Evolutionary conservation across 2,329 filamentous ascomycete genomes (phyloP).

Genomic region (Fusarium sarcochroum): DNA sequence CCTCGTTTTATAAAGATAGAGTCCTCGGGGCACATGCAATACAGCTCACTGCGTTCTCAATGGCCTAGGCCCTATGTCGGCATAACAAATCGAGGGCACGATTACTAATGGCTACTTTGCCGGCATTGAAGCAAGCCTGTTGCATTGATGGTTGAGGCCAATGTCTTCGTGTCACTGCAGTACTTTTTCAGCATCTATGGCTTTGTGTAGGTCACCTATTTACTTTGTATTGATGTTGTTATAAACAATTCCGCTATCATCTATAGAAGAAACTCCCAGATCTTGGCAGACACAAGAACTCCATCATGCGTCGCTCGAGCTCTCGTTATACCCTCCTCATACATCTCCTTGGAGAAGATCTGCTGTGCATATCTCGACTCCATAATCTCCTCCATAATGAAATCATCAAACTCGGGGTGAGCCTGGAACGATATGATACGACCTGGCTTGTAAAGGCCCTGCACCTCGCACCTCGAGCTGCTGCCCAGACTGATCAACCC

Average conservation of each 20-base stretch:
- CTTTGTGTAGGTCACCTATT: neutral
- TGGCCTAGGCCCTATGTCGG: no score
- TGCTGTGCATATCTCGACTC: conserved; percentile 45
- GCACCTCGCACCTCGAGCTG: conserved; percentile 55
- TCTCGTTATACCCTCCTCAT: conserved; percentile 47
- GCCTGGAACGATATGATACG: conserved; percentile 58
- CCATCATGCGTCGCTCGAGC: conserved; percentile 49
- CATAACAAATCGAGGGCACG: no score
- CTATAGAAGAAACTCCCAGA: conserved; percentile 47
- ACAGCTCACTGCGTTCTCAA: neutral
- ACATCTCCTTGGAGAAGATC: conserved; percentile 48
- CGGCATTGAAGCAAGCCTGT: no score
- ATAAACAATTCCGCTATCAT: neutral
- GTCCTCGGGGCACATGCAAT: conserved; percentile 24
- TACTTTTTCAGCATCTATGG: neutral
- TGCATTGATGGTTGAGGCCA: no score
- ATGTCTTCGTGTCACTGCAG: no score
- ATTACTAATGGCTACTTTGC: no score
- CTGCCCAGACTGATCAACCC: conserved; percentile 56
- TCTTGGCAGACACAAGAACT: conserved; percentile 44
- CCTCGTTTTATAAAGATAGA: conserved; percentile 15
- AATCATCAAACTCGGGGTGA: conserved; percentile 59
- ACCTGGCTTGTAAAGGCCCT: conserved; percentile 57
- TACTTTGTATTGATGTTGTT: neutral
- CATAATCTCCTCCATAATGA: conserved; percentile 55